Conservation (phyloP, 148 eudicot genomes). For the Vaccinium darrowii region DNA sequence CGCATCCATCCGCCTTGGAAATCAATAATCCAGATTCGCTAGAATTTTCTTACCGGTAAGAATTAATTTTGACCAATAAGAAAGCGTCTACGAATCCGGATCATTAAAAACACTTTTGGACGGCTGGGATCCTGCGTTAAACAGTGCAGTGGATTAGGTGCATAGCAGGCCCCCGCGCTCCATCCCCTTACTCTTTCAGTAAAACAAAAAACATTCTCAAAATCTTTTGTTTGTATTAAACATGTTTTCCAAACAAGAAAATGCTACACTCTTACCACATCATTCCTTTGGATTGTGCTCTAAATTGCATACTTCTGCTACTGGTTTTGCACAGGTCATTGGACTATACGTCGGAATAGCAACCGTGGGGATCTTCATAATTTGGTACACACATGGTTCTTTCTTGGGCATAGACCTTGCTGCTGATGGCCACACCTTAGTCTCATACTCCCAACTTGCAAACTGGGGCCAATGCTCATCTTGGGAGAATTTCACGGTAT, state of each 20-base stretch:
- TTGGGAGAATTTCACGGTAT: conserved; percentile 39
- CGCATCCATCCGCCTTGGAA: too few species aligned
- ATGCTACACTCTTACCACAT: not conserved
- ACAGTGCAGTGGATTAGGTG: too few species aligned
- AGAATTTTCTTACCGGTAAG: too few species aligned
- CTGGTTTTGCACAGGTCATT: conserved; percentile 33
- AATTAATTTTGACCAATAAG: too few species aligned
- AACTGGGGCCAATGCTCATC: conserved; percentile 47
- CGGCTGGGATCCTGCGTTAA: too few species aligned
- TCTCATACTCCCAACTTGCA: conserved; percentile 44
- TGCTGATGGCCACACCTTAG: conserved; percentile 48
- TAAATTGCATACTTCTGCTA: not conserved
- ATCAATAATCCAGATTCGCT: too few species aligned
- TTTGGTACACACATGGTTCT: conserved; percentile 48
- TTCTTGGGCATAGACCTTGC: conserved; percentile 51
- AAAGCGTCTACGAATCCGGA: too few species aligned
- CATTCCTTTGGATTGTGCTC: not conserved
- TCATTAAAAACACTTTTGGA: too few species aligned
- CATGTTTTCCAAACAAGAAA: not conserved
- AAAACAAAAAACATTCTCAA: not conserved
- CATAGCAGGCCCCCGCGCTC: too few species aligned
- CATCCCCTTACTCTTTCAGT: not conserved
- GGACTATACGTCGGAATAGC: conserved; percentile 55
- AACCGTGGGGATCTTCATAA: conserved; percentile 50
- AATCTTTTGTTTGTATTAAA: not conserved